phyloP scores from a whole-genome alignment of 768 basidiomycete genomes.

The Galerina marginata region DNA sequence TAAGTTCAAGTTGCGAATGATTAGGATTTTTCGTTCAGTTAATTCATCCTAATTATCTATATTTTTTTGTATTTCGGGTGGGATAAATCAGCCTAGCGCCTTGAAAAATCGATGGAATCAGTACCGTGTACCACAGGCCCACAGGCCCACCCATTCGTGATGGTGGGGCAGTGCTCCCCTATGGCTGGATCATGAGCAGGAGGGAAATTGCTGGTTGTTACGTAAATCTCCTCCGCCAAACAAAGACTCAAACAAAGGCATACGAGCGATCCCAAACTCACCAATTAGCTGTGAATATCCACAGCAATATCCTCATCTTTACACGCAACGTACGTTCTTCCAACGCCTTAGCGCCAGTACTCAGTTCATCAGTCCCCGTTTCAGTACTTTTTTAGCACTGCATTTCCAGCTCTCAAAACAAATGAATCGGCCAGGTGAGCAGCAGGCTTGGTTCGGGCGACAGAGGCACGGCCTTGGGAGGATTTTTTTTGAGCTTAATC shows the following conservation, averaged over 20 bases:
- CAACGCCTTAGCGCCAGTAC: slow-evolving; percentile 4
- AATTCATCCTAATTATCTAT: too few species aligned
- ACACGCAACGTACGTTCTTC: slow-evolving; percentile 26
- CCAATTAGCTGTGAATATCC: slow-evolving; percentile 36
- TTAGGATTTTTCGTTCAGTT: too few species aligned
- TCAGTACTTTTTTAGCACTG: slow-evolving; percentile 28
- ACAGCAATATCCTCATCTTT: slow-evolving; percentile 28
- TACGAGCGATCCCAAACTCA: slow-evolving; percentile 28
- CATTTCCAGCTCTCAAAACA: slow-evolving; percentile 37
- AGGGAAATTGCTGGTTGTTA: slow-evolving; percentile 6
- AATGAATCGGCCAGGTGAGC: slow-evolving; percentile 70
- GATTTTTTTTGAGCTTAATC: slow-evolving; percentile 31
- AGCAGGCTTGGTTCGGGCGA: slow-evolving; percentile 4
- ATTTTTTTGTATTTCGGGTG: too few species aligned
- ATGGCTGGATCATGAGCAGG: background rate
- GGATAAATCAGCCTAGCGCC: too few species aligned
- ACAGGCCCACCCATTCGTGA: background rate
- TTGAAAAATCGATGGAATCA: too few species aligned
- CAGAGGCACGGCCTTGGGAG: slow-evolving; percentile 10
- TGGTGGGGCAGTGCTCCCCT: background rate
- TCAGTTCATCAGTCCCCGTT: slow-evolving; percentile 15
- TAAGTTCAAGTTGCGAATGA: too few species aligned
- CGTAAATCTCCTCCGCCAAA: slow-evolving; percentile 34
- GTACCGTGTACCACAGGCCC: too few species aligned
- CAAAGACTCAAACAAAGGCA: slow-evolving; percentile 49